Evolutionary conservation across 495 filamentous ascomycete species (phyloP), one percentile per base, ranked within the genome.

Genomic region (Xylaria intraflava): DNA sequence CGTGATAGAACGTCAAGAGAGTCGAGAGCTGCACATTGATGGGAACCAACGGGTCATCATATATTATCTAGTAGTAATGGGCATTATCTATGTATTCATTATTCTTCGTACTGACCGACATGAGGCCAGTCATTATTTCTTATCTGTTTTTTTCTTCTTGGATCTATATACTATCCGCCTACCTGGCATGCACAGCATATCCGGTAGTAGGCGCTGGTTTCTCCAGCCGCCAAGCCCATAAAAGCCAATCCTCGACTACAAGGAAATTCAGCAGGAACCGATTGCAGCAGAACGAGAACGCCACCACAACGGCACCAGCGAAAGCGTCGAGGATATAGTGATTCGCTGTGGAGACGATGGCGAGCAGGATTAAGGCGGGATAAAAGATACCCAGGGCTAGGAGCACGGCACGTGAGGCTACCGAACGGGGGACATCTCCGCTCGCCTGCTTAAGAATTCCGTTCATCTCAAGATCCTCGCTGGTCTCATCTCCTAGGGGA

Each of bases 311-410:
- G 4, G 81, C 78, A 9, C 85, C 86, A 2, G 81, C 85, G 22
- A 86, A 74, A 1, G 84, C 85, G 65, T 89, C 86, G 16, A 89
- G 72, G 47, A 87, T 77, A 58, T 84, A 84, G 62, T 89, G 86
- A 60, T 88, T 89, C 30, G 85, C 85, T 0, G 84, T 89, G 11
- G 86, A 81, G 16, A 88, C 71, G 52, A 88, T 88, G 16, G 83
- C 83, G 3, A 78, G 71, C 16, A 89, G 64, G 51, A 89, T 88
- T 26, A 76, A 69, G 20, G 74, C 65, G 1, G 86, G 86, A 61
- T 89, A 89, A 3, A 78, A 58, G 51, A 85, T 72, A 4, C 86
- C 86, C 53, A 77, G 77, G 4, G 73, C 53, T 17, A 82, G 55
- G 14, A 68, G 58, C 9, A 64, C 60, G 6, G 26, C 22, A 19